A percentile compares a stretch with the other conserved stretches of the same genome.
Conservation (phyloP, 495 filamentous ascomycete genomes). For the Daldinia vernicosa region DNA sequence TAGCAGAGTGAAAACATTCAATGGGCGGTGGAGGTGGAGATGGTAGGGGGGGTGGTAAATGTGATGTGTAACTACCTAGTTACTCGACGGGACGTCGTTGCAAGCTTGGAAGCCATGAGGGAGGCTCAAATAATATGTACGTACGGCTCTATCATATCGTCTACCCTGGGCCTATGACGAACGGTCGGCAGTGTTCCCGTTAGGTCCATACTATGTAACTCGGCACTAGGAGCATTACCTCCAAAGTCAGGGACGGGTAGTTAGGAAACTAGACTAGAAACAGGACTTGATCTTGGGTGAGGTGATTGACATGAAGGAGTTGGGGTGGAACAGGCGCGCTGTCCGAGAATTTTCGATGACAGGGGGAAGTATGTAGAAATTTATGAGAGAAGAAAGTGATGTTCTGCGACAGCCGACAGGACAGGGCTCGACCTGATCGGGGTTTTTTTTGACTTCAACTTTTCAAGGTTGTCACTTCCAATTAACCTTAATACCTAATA, state of each 20-base stretch:
- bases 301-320: constrained; percentile 43
- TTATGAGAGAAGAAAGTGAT: constrained; percentile 13
- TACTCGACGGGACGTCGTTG: constrained; percentile 30
- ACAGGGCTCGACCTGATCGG: constrained; percentile 6
- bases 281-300: constrained; percentile 33
- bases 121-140: constrained; percentile 40
- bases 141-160: constrained; percentile 19
- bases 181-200: constrained; percentile 27
- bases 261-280: constrained; percentile 9
- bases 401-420: constrained; percentile 31
- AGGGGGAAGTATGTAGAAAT: constrained; percentile 28
- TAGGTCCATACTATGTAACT: constrained; percentile 36
- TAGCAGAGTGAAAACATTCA: constrained; percentile 28
- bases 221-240: constrained; percentile 28
- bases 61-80: constrained; percentile 42
- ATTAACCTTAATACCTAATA: constrained; percentile 30
- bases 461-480: constrained; percentile 20
- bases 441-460: constrained; percentile 2
- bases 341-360: constrained; percentile 34
- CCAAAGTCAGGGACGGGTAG: constrained; percentile 21
- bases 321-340: constrained; percentile 35
- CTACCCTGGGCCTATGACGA: constrained; percentile 25
- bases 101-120: constrained; percentile 7
- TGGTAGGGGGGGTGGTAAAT: constrained; percentile 18
- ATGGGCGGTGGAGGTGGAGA: constrained; percentile 19